Conservation (phyloP, 768 basidiomycete species). For the Russula virescens region DNA sequence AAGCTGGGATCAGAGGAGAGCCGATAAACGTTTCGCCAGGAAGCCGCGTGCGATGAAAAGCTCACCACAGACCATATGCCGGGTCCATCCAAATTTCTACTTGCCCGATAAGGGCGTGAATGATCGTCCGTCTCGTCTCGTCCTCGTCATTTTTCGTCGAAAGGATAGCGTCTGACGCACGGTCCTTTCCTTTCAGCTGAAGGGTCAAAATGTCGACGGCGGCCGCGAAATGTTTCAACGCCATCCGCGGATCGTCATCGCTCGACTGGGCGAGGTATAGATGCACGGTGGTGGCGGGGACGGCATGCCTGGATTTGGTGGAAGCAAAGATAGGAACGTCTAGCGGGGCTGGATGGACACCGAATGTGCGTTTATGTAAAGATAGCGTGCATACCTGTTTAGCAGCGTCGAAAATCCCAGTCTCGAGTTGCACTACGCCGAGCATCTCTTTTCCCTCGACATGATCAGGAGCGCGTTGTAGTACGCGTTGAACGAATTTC, state of each 20-base stretch:
- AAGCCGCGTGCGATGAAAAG: not conserved
- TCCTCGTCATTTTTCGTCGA: constrained; percentile 43
- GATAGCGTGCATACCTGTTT: constrained; percentile 44
- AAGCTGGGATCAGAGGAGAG: constrained; percentile 42
- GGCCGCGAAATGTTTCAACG: constrained; percentile 70
- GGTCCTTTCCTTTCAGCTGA: constrained; percentile 72
- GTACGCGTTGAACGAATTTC: constrained; percentile 61
- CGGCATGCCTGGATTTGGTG: constrained; percentile 56
- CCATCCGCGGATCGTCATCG: constrained; percentile 67
- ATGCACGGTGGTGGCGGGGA: constrained; percentile 67
- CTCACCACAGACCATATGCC: constrained; percentile 78
- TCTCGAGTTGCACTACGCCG: constrained; percentile 73
- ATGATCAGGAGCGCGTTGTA: constrained; percentile 59
- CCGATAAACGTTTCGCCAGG: not conserved
- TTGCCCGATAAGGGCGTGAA: constrained; percentile 79
- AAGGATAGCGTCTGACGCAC: constrained; percentile 35
- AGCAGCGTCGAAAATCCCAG: constrained; percentile 68
- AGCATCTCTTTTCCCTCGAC: constrained; percentile 73
- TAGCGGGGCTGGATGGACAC: not conserved
- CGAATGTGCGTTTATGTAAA: not conserved
- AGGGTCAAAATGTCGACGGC: constrained; percentile 64
- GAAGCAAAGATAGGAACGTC: constrained; percentile 58
- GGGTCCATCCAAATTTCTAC: constrained; percentile 98
- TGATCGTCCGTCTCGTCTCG: constrained; percentile 60
- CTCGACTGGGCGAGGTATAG: constrained; percentile 85